Percentiles rank a stretch among this genome's conserved stretches.
These are phyloP conservation scores for Beauveria asiatica DNA, from an alignment of 2,329 filamentous ascomycete genomes.

Conservation along the genomic window DNA sequence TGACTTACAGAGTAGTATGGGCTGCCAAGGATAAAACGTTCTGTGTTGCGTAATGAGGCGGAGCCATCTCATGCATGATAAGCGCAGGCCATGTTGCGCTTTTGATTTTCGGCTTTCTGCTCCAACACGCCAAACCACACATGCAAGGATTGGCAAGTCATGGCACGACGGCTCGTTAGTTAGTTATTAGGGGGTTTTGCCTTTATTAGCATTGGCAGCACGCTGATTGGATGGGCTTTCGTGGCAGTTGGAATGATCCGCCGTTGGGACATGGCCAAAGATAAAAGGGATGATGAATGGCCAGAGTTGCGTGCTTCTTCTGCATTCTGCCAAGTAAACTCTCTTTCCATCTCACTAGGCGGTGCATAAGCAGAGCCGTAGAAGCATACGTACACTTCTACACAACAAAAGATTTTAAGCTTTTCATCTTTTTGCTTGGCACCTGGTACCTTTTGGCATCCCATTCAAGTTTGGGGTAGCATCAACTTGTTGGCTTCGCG, in stretches of 20 bases:
- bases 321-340: no score
- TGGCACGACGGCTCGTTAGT: neutral
- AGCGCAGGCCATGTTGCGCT: neutral
- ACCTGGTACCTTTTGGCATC: neutral
- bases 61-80: neutral
- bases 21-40: neutral
- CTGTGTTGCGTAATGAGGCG: neutral
- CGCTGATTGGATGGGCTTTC: neutral
- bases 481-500: neutral
- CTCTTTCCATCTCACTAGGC: no score
- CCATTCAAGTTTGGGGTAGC: neutral
- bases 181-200: neutral
- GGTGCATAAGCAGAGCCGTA: no score
- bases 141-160: neutral
- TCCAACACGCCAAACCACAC: neutral
- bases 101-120: neutral
- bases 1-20: no score
- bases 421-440: neutral
- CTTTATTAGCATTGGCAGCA: neutral
- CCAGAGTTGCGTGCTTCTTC: no score
- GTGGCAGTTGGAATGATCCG: no score
- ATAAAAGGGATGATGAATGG: no score
- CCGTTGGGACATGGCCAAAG: no score
- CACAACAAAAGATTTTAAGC: neutral
- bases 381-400: neutral